Conservation (phyloP, 257 asterid genomes). For the Fraxinus excelsior region DNA sequence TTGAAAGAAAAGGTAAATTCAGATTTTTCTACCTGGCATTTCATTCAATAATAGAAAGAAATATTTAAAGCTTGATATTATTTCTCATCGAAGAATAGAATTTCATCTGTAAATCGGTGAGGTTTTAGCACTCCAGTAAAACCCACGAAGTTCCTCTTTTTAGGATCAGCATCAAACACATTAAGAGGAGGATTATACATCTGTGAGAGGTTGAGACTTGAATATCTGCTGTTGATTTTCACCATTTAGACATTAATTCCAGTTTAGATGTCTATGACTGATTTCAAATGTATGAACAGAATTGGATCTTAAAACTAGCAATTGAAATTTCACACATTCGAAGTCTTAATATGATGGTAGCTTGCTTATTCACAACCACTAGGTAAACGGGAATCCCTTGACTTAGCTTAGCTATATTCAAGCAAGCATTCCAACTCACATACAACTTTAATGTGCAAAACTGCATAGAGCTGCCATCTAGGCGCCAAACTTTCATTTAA, state of each 20-base stretch:
- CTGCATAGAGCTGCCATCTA: no score
- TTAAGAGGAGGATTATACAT: background rate
- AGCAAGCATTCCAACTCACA: background rate
- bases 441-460: no score
- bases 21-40: background rate
- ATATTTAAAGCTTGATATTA: no score
- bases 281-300: background rate
- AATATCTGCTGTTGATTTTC: background rate
- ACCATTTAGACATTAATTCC: background rate
- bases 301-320: background rate
- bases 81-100: background rate
- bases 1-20: background rate
- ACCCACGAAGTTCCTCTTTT: background rate
- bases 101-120: background rate
- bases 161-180: background rate
- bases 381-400: background rate
- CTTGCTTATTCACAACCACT: background rate
- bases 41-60: no score
- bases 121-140: background rate
- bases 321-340: no score
- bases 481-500: no score
- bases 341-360: no score
- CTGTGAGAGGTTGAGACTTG: background rate
- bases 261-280: background rate
- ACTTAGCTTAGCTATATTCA: background rate